Conservation (phyloP, 805 yeast genomes). For the Ogataea glucozyma region DNA sequence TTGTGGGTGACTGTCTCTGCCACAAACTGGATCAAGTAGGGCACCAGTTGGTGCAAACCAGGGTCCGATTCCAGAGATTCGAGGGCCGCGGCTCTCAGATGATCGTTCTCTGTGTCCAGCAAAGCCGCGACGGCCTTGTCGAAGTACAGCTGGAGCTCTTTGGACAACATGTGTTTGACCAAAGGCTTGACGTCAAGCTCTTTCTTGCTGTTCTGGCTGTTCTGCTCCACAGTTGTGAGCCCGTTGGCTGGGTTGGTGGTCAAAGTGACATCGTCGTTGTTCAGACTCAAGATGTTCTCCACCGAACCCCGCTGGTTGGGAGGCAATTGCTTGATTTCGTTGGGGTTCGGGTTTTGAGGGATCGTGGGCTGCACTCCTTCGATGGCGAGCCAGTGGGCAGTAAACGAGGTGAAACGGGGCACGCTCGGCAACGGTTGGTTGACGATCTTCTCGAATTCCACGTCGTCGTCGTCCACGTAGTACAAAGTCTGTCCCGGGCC, state of each 20-base stretch:
- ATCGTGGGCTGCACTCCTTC: constrained; percentile 99
- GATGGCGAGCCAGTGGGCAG: constrained; percentile 96
- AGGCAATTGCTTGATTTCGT: constrained; percentile 76
- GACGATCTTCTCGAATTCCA: constrained; percentile 89
- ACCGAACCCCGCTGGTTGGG: constrained; percentile 84
- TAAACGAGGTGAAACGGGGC: constrained; percentile 87
- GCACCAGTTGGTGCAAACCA: constrained; percentile 94
- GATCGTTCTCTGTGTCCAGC: constrained; percentile 55
- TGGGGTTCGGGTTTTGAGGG: constrained; percentile 88
- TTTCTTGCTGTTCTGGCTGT: constrained; percentile 37
- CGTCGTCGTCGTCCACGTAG: constrained; percentile 87
- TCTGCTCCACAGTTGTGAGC: constrained; percentile 30
- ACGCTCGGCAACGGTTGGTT: constrained; percentile 95
- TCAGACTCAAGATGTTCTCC: constrained; percentile 56
- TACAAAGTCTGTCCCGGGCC: constrained; percentile 93
- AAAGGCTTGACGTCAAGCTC: constrained; percentile 77
- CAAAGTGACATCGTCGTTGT: constrained; percentile 42
- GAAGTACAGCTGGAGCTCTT: constrained; percentile 90
- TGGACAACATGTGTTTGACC: constrained; percentile 92
- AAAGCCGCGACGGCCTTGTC: constrained; percentile 86
- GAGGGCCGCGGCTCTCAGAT: constrained; percentile 75
- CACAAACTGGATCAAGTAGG: constrained; percentile 92
- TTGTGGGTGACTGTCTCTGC: constrained; percentile 94
- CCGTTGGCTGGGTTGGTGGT: constrained; percentile 33
- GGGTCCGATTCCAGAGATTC: constrained; percentile 87